These are phyloP conservation scores for Amaranthus tricolor DNA, from an alignment of 179 eudicot genomes.

Conservation along the genomic window DNA sequence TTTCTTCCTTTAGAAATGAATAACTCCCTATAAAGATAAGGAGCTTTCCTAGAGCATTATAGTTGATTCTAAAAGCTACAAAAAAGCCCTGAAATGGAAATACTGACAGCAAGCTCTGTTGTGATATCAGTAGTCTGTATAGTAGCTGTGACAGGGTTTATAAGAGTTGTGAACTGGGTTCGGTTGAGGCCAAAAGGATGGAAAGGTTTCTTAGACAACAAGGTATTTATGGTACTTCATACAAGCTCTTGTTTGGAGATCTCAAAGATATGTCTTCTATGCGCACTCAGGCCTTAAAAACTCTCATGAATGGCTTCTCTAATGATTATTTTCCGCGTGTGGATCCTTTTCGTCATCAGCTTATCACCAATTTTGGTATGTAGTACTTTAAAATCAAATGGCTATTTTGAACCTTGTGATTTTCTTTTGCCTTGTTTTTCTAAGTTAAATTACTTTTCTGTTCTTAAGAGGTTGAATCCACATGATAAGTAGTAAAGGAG, in stretches of 20 bases:
- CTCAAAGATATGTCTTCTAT: conserved; percentile 34
- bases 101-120: neutral
- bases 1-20: too few relatives aligned
- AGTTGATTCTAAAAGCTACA: too few relatives aligned
- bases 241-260: conserved; percentile 45
- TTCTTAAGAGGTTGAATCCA: too few relatives aligned
- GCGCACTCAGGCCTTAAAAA: conserved; percentile 29
- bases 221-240: conserved; percentile 47
- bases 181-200: conserved; percentile 48
- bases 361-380: conserved; percentile 31
- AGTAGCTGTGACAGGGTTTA: conserved; percentile 7
- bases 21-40: too few relatives aligned
- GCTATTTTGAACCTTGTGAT: neutral
- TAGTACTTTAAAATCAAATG: too few relatives aligned
- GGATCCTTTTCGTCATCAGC: conserved; percentile 28
- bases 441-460: too few relatives aligned
- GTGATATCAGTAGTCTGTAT: neutral
- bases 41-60: too few relatives aligned
- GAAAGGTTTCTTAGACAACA: conserved; percentile 49
- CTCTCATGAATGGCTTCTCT: conserved; percentile 33
- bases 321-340: conserved; percentile 34
- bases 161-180: conserved; percentile 38
- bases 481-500: neutral
- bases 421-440: neutral
- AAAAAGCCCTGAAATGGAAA: conserved; percentile 1